phyloP scores from a whole-genome alignment of 2,329 filamentous ascomycete species.

The Fusarium nelsonii region DNA sequence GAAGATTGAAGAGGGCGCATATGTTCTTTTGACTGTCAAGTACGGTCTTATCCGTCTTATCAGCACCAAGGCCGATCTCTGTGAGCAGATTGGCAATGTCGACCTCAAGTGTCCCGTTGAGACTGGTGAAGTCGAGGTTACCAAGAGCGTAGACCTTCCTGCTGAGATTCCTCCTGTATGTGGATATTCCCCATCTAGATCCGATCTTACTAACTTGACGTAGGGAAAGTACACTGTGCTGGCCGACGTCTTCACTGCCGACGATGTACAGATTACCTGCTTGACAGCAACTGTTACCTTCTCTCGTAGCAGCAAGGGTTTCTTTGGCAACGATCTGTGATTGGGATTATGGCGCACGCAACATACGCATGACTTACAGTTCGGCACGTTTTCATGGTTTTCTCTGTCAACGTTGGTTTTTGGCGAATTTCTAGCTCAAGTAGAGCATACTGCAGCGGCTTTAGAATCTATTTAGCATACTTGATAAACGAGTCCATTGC shows the following conservation, averaged over 20 bases:
- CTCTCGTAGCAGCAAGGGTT: slow-evolving; percentile 52
- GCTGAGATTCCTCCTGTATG: slow-evolving; percentile 88
- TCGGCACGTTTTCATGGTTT: slow-evolving; percentile 37
- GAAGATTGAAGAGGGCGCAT: slow-evolving; percentile 80
- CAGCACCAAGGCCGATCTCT: slow-evolving; percentile 83
- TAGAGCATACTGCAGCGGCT: slow-evolving; percentile 41
- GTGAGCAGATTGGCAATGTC: slow-evolving; percentile 88
- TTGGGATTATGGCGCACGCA: slow-evolving; percentile 22
- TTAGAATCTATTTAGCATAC: slow-evolving; percentile 43
- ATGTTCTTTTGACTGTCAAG: slow-evolving; percentile 87
- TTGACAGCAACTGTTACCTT: slow-evolving; percentile 81
- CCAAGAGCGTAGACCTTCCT: slow-evolving; percentile 87
- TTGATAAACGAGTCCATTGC: slow-evolving; percentile 29
- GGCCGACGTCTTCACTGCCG: slow-evolving; percentile 83
- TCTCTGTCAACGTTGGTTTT: slow-evolving; percentile 32
- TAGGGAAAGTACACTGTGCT: slow-evolving; percentile 91
- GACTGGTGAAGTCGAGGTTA: slow-evolving; percentile 78
- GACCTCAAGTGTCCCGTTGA: slow-evolving; percentile 90
- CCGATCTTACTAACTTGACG: slow-evolving; percentile 40
- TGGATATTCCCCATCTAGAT: slow-evolving; percentile 39
- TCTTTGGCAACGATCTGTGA: slow-evolving; percentile 59
- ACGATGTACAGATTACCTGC: slow-evolving; percentile 85
- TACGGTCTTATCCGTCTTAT: slow-evolving; percentile 94
- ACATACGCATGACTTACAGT: slow-evolving; percentile 26
- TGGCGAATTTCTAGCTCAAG: slow-evolving; percentile 41